Percentiles rank a stretch among this genome's conserved stretches.
Evolutionary conservation across 2,329 filamentous ascomycete species (phyloP).

Genomic region (Diaporthe sp.): DNA sequence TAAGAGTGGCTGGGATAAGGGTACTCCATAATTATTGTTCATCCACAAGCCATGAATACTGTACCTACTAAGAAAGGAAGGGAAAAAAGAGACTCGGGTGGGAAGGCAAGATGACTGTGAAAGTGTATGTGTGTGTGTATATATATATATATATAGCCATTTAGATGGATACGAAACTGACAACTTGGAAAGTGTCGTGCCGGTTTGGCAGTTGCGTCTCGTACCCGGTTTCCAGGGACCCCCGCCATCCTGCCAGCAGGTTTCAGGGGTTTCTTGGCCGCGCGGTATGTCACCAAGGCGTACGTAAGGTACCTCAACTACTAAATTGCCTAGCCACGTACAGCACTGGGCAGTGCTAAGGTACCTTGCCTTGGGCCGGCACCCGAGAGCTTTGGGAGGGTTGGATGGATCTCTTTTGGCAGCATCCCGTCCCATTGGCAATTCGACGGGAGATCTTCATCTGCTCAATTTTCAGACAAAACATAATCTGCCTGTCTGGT

Average conservation of each 20-base stretch:
- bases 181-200: background rate
- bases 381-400: background rate
- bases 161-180: background rate
- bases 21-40: background rate
- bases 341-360: background rate
- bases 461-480: constrained; percentile 20
- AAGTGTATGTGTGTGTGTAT: too few species aligned
- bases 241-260: background rate
- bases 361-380: background rate
- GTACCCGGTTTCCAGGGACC: constrained; percentile 1
- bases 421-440: constrained; percentile 26
- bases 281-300: constrained; percentile 2
- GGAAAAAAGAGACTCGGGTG: background rate
- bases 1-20: background rate
- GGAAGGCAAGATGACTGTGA: background rate
- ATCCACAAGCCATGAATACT: background rate
- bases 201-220: background rate
- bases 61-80: background rate
- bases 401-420: constrained; percentile 10
- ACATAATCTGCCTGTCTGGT: background rate
- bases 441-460: constrained; percentile 26
- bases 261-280: constrained; percentile 25
- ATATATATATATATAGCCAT: background rate
- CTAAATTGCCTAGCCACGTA: background rate
- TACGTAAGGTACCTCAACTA: constrained; percentile 7